Evolutionary conservation across 257 asterid species (phyloP).

Genomic region (Nyctanthes arbortristis): DNA sequence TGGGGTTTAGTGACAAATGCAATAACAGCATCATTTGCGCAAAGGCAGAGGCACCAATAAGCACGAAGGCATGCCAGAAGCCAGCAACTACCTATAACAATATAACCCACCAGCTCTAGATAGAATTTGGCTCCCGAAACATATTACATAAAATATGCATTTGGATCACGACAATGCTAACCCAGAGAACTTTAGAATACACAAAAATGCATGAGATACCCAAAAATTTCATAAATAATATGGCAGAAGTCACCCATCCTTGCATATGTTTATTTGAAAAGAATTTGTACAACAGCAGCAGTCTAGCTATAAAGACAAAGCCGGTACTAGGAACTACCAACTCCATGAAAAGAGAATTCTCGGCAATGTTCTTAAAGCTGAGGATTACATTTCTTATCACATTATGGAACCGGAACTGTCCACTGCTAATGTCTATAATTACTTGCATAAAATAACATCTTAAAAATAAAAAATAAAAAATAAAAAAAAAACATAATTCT

Average conservation of each 20-base stretch:
- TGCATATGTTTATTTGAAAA: no score
- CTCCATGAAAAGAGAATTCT: neutral
- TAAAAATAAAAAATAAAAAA: no score
- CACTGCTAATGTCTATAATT: neutral
- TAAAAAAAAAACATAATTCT: neutral
- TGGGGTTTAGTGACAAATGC: neutral
- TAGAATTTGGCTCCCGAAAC: neutral
- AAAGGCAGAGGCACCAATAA: neutral
- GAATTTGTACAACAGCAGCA: neutral
- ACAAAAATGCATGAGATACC: neutral
- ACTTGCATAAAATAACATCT: neutral
- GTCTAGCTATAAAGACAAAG: neutral
- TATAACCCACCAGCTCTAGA: neutral
- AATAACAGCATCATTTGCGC: neutral
- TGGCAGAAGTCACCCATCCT: neutral
- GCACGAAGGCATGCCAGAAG: neutral
- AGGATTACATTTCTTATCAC: neutral
- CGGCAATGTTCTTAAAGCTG: neutral
- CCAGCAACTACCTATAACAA: neutral
- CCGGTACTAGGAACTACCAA: neutral
- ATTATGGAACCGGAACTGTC: neutral
- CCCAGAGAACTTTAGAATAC: neutral
- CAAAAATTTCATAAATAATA: neutral
- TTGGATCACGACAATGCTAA: neutral
- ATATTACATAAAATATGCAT: neutral